phyloP scores from a whole-genome alignment of 1,284 basidiomycete species.

The Cystobasidium pallidum region DNA sequence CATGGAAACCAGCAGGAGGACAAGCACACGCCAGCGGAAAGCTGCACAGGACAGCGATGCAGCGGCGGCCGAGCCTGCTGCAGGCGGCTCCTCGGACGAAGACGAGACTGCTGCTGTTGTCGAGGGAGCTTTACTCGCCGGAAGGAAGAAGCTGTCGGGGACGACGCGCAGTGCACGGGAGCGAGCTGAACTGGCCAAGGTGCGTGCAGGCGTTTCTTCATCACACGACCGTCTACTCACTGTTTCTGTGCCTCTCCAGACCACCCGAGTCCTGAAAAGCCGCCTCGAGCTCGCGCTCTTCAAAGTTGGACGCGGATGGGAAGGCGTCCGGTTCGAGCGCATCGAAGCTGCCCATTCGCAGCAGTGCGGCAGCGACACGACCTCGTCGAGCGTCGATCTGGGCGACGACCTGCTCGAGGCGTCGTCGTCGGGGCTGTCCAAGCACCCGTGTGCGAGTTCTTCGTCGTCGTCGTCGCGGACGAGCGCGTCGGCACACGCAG shows the following conservation, averaged over 20 bases:
- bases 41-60: not conserved
- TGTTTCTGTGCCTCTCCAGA: slow-evolving; percentile 42
- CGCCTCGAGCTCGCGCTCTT: slow-evolving; percentile 51
- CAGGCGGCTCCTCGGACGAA: slow-evolving; percentile 6
- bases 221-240: not conserved
- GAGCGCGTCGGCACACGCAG: not conserved
- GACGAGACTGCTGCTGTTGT: slow-evolving; percentile 1
- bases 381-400: not conserved
- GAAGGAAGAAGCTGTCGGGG: not conserved
- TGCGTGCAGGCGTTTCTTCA: not conserved
- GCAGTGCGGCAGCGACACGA: slow-evolving; percentile 8
- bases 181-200: slow-evolving; percentile 22
- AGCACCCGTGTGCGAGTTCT: not conserved
- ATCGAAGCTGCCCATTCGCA: slow-evolving; percentile 47
- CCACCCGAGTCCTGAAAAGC: slow-evolving; percentile 48
- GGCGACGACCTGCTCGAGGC: not conserved
- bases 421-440: not conserved
- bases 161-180: slow-evolving; percentile 18
- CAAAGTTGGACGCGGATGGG: slow-evolving; percentile 50
- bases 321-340: slow-evolving; percentile 47
- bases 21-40: not conserved
- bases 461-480: not conserved
- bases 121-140: not conserved
- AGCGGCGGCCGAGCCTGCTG: not conserved
- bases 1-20: slow-evolving; percentile 9